Evolutionary conservation across 257 asterid genomes (phyloP).

Genomic region (Solanum bulbocastanum): DNA sequence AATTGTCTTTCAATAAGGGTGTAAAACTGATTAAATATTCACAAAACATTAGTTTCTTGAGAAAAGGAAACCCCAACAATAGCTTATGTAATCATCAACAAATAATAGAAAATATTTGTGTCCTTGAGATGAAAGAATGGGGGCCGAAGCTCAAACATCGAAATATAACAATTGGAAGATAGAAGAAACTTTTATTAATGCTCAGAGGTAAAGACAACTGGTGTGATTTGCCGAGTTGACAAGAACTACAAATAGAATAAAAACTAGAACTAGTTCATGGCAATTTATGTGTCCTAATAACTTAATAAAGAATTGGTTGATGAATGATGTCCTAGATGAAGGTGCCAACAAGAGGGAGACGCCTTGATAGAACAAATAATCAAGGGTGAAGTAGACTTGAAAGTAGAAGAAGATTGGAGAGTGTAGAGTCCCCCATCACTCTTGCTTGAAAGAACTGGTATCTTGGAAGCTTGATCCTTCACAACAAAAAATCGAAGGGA

Average conservation of each 20-base stretch:
- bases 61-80: background rate
- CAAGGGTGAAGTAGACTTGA: background rate
- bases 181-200: background rate
- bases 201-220: background rate
- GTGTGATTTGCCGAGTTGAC: background rate
- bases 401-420: background rate
- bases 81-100: background rate
- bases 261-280: background rate
- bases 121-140: background rate
- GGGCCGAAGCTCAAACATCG: background rate
- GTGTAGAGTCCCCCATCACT: background rate
- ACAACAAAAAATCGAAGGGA: background rate
- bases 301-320: background rate
- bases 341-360: background rate
- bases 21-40: background rate
- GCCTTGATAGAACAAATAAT: background rate
- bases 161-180: background rate
- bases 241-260: too few relatives aligned
- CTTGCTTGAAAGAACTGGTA: background rate
- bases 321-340: background rate
- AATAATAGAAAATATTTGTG: too few relatives aligned
- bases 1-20: background rate
- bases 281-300: background rate
- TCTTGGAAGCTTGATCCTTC: background rate
- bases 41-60: background rate